Conservation (phyloP, 2,329 filamentous ascomycete species). For the Penicillium verrucosum region DNA sequence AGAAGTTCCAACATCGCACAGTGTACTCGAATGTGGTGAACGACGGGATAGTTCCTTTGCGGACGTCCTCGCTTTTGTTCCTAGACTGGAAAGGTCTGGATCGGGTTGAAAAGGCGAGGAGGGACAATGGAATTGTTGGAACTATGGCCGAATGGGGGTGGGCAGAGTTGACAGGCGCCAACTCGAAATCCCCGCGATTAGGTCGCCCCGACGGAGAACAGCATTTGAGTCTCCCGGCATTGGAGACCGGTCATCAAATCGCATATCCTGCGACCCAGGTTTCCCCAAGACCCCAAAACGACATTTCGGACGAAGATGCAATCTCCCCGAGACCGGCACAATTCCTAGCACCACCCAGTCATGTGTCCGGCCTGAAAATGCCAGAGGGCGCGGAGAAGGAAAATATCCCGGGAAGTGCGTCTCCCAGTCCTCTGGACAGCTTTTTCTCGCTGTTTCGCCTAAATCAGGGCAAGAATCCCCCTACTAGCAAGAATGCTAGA, state of each 20-base stretch:
- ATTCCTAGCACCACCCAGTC: conserved; percentile 21
- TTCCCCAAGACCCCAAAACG: conserved; percentile 10
- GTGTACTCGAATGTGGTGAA: conserved; percentile 97
- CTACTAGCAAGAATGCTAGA: conserved; percentile 49
- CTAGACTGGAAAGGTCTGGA: conserved; percentile 93
- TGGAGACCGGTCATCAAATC: not conserved
- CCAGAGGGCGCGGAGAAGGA: conserved; percentile 13
- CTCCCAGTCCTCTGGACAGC: conserved; percentile 55
- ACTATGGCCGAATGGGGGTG: conserved; percentile 92
- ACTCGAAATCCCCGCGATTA: conserved; percentile 54
- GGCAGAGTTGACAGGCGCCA: conserved; percentile 78
- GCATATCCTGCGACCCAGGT: conserved; percentile 15
- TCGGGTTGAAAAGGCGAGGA: conserved; percentile 86
- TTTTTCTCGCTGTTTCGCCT: conserved; percentile 74
- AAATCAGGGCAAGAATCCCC: conserved; percentile 50
- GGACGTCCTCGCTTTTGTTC: conserved; percentile 94
- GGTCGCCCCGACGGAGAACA: conserved; percentile 27
- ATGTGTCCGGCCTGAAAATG: conserved; percentile 3
- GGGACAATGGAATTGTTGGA: conserved; percentile 88
- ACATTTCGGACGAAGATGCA: conserved; percentile 5
- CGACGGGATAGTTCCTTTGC: conserved; percentile 90
- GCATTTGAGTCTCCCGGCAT: conserved; percentile 17
- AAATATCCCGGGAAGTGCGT: conserved; percentile 26
- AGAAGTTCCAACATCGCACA: conserved; percentile 85
- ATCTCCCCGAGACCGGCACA: conserved; percentile 19